Evolutionary conservation across 352 stramenopile species (phyloP).

Genomic region (Pythium plurisporium): DNA sequence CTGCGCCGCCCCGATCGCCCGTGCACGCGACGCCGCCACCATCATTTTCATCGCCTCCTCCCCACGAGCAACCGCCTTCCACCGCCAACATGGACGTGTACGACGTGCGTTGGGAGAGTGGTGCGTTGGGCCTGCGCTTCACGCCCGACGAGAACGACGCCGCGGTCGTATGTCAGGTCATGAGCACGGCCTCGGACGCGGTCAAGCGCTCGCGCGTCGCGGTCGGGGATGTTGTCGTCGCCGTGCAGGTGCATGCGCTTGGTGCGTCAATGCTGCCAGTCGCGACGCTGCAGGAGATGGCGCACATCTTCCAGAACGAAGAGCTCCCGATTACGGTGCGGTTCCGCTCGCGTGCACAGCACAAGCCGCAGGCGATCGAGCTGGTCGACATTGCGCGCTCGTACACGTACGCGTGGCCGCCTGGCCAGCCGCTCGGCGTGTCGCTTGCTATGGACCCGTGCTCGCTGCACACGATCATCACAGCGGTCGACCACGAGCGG

Average conservation of each 20-base stretch:
- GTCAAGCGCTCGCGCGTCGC: constrained; percentile 45
- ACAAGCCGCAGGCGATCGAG: constrained; percentile 33
- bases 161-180: constrained; percentile 72
- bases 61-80: neutral
- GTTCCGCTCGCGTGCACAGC: constrained; percentile 53
- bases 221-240: constrained; percentile 62
- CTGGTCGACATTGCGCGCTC: constrained; percentile 33
- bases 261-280: constrained; percentile 32
- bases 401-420: constrained; percentile 57
- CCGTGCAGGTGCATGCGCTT: constrained; percentile 38
- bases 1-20: neutral
- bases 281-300: constrained; percentile 41
- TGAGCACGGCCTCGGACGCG: constrained; percentile 34
- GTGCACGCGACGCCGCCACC: neutral
- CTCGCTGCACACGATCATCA: constrained; percentile 65
- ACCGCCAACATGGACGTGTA: constrained; percentile 24
- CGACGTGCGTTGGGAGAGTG: constrained; percentile 58
- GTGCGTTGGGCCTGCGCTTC: constrained; percentile 61
- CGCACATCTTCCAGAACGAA: constrained; percentile 44
- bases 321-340: constrained; percentile 58
- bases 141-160: constrained; percentile 62
- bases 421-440: constrained; percentile 49
- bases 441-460: constrained; percentile 79
- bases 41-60: constrained; percentile 13
- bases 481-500: constrained; percentile 48